Base-by-base conservation (phyloP, 306 rosid genomes). In the Malus asiatica region DNA sequence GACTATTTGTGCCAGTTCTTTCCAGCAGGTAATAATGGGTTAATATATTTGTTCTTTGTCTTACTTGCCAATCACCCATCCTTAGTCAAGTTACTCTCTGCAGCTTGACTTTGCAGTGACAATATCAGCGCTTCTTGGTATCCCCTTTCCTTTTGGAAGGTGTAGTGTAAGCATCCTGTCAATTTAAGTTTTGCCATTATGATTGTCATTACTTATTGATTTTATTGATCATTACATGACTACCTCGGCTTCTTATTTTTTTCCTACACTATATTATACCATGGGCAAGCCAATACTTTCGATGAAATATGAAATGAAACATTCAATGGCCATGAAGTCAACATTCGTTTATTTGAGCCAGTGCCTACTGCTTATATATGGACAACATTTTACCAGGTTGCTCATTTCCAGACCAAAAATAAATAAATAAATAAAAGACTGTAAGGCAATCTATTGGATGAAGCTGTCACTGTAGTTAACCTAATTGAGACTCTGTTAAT, bases 71-170 rank as follows among this genome's bases (percentile, higher is more conserved):
- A 16, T 58, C 77, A 73, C 70, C 67, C 66, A 44, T 81, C 85
- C 81, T 77, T 44, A 77, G 59, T 68, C 76, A 30, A 82, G 63
- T 83, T 76, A 70, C 77, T 80, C 78, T 55, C 79, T 89, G 86
- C 96, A 95, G 97, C 97, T 95, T 65, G 98, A 95, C 81, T 95
- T 95, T 91, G 93, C 98, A 65, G 97, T 78, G 77, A 95, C 98
- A 57, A 55, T 95, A 80, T 90, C 98, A 53, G 97, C 96, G 2
- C 81, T 92, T 87, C 90, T 95, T 72, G 98, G 97, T 73, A 77
- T 95, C 72, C 97, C 98, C 22, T 92, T 95, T 85, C 98, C 98
- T 81, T 92, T 85, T 73, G 98, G 97, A 92, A 95, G 98, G 98
- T 95, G 96, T 85, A 86, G 91, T 90, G 88, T 92, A 95, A 92